Conservation (phyloP, 108 stramenopile species). For the Cyclotella kingstonii region DNA sequence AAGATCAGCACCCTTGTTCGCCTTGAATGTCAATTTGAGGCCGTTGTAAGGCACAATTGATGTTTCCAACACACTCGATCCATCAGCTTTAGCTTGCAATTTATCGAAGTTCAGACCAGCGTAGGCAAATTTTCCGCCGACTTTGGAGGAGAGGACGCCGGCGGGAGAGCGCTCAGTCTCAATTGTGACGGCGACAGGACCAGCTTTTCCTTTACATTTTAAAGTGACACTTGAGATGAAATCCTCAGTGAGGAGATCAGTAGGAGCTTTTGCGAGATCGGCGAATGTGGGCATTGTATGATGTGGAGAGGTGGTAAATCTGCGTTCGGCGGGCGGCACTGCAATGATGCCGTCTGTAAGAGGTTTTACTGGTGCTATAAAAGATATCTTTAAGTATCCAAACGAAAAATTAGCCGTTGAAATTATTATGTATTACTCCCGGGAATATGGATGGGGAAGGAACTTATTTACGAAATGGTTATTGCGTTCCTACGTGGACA, state of each 20-base stretch:
- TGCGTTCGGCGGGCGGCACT: background rate
- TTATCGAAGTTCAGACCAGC: slow-evolving; percentile 90
- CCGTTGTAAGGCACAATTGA: slow-evolving; percentile 72
- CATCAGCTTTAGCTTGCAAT: slow-evolving; percentile 81
- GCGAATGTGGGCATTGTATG: slow-evolving; percentile 79
- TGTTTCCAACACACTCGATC: slow-evolving; percentile 82
- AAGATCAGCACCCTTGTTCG: slow-evolving; percentile 86
- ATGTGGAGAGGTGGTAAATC: background rate
- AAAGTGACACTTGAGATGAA: slow-evolving; percentile 81
- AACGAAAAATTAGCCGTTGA: too few species aligned
- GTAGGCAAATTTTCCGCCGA: slow-evolving; percentile 87
- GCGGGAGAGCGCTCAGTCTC: slow-evolving; percentile 78
- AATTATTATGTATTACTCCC: too few species aligned
- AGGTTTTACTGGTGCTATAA: too few species aligned
- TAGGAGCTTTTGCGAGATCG: slow-evolving; percentile 80
- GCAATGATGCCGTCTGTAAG: background rate
- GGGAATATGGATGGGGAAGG: too few species aligned
- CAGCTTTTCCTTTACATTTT: slow-evolving; percentile 86
- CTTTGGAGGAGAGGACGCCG: slow-evolving; percentile 79
- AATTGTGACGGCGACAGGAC: slow-evolving; percentile 83
- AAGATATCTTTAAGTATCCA: too few species aligned
- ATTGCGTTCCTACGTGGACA: too few species aligned
- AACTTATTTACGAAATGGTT: too few species aligned
- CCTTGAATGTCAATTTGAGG: slow-evolving; percentile 86
- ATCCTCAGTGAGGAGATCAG: slow-evolving; percentile 86